These are phyloP conservation scores for Tolypocladium cylindrosporum DNA, from an alignment of 2,329 filamentous ascomycete genomes.

Conservation along the genomic window DNA sequence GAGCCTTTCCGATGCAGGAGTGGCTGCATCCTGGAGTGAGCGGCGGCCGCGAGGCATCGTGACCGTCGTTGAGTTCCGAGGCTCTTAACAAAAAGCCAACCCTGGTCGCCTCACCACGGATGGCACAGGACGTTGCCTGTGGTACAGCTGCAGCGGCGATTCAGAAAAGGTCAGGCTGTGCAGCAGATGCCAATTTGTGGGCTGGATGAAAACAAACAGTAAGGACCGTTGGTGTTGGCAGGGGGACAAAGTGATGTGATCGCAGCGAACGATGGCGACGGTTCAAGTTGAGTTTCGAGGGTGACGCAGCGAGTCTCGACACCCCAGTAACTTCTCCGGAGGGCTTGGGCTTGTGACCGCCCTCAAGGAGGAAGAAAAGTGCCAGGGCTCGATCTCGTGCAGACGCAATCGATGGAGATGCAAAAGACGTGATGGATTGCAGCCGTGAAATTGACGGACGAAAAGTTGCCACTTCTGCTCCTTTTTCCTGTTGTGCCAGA, in stretches of 20 bases:
- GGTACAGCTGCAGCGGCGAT: not conserved
- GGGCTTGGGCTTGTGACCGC: not conserved
- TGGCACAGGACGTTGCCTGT: not conserved
- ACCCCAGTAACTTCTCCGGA: not conserved
- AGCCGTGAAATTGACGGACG: conserved; percentile 2
- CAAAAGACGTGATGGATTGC: not conserved
- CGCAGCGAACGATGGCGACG: not conserved
- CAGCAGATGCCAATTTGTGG: not conserved
- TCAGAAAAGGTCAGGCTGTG: too few species aligned
- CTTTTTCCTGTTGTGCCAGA: conserved; percentile 4
- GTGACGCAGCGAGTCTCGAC: not conserved
- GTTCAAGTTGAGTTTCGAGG: not conserved
- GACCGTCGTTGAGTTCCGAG: not conserved
- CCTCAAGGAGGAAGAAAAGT: not conserved
- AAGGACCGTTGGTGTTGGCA: not conserved
- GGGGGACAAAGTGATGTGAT: not conserved
- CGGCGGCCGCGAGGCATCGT: conserved; percentile 21
- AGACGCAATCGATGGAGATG: not conserved
- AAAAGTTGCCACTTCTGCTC: conserved; percentile 15
- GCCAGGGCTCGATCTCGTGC: not conserved
- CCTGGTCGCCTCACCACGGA: not conserved
- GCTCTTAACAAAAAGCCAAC: not conserved
- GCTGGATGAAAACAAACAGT: not conserved
- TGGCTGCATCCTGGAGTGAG: conserved; percentile 9
- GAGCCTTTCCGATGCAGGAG: conserved; percentile 7